phyloP scores from a whole-genome alignment of 2,329 filamentous ascomycete genomes.

The Scedosporium aurantiacum region DNA sequence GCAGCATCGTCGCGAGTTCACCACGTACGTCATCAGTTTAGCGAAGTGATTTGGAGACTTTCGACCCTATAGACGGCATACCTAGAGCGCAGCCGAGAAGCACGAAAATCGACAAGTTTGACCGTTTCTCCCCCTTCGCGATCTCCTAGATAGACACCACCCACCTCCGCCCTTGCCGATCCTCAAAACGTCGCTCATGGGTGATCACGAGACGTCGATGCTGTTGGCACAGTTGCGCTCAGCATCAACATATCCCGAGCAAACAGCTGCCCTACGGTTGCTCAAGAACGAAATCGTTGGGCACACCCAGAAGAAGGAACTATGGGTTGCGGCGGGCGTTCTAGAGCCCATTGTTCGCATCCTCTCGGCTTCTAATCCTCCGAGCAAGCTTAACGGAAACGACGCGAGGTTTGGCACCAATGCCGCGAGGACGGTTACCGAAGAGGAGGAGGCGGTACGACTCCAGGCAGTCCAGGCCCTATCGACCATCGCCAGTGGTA shows the following conservation, averaged over 20 bases:
- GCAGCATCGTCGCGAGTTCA: neutral
- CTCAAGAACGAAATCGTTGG: conserved; percentile 88
- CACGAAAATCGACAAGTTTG: neutral
- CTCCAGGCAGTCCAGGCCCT: conserved; percentile 78
- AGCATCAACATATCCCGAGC: conserved; percentile 39
- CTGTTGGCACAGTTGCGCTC: conserved; percentile 46
- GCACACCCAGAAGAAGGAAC: conserved; percentile 75
- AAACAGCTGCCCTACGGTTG: conserved; percentile 50
- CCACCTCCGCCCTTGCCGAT: neutral
- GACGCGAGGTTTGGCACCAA: conserved; percentile 21
- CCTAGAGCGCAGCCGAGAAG: neutral
- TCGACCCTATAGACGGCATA: neutral
- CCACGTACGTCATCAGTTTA: neutral
- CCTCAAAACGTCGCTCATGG: conserved; percentile 29
- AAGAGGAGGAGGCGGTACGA: conserved; percentile 52
- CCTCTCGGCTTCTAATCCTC: conserved; percentile 25
- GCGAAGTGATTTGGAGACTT: neutral
- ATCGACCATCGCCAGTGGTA: conserved; percentile 75
- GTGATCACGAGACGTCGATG: conserved; percentile 38
- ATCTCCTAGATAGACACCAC: neutral
- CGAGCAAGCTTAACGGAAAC: conserved; percentile 26
- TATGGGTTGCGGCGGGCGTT: conserved; percentile 61
- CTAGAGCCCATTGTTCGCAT: conserved; percentile 45
- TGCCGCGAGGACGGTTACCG: conserved; percentile 19
- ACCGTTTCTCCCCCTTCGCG: too few relatives aligned